These are phyloP conservation scores for Fonsecaea monophora DNA, from an alignment of 2,329 filamentous ascomycete species.

Conservation along the genomic window DNA sequence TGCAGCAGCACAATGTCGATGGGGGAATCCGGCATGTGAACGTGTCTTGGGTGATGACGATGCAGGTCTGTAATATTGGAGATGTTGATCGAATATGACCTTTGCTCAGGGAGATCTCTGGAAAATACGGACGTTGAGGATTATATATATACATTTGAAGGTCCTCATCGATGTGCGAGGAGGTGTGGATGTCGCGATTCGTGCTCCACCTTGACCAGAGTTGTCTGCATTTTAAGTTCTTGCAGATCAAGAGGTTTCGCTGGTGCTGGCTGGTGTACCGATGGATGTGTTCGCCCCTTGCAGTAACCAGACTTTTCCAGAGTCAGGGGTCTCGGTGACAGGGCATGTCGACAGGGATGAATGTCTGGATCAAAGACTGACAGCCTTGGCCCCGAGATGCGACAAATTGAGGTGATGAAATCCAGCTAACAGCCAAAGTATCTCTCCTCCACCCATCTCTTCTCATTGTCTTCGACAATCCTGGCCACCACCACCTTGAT, in stretches of 20 bases:
- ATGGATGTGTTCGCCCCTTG: conserved; percentile 1
- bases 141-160: conserved; percentile 2
- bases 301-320: neutral
- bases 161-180: neutral
- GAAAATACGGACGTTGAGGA: neutral
- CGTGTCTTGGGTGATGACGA: neutral
- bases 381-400: neutral
- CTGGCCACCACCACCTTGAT: conserved; percentile 86
- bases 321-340: neutral
- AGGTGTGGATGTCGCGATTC: neutral
- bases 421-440: conserved; percentile 79
- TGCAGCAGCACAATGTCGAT: neutral
- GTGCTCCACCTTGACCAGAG: neutral
- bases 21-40: neutral
- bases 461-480: conserved; percentile 80
- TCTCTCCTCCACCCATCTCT: conserved; percentile 85
- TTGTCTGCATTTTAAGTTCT: neutral
- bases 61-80: neutral
- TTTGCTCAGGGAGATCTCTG: neutral
- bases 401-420: neutral
- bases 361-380: neutral
- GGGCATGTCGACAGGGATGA: neutral
- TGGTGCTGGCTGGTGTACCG: neutral
- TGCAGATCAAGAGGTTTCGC: neutral
- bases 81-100: neutral